Evolutionary conservation across 179 eudicot genomes (phyloP), one percentile per base, ranked within the genome.

Genomic region (Carnegiea gigantea): DNA sequence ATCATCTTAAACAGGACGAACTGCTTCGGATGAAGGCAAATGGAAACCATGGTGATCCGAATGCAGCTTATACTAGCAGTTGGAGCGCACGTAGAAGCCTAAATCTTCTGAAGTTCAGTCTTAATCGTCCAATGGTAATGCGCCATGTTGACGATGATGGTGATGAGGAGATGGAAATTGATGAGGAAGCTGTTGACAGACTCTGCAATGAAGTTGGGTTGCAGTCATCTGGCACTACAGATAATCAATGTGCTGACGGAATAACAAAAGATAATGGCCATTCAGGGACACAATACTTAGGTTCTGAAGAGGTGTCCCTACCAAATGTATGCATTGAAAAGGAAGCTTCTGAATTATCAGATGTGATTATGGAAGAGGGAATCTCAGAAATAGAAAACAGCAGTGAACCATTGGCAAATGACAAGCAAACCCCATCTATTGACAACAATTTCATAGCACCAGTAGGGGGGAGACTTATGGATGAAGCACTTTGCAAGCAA

Each of bases 31-130:
- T 97, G 97, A 97, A 93, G 88, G 87, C 90, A 77, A 82, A 90
- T 80, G 92, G 89, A 51, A 89, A 87, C 82, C 92, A 87, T 76
- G 71, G 78, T 60, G 92, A 88, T 77, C 87, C 92, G 73, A 86
- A 51, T 84, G 91, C 91, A 82, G 92, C 91, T 64, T 91, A 91
- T 85, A 89, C 97, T 59, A 91, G 85, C 59, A 95, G 95, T 81
- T 95, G 95, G 99, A 93, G 87, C 88, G 99, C 99, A 57, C 93
- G 98, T 49, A 90, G 95, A 87, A 97, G 98, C 85, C 84, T 95
- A 83, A 93, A 87, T 86, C 95, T 95, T 49, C 85, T 97, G 82
- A 97, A 93, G 82, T 91, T 90, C 75, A 97, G 98, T 86, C 93
- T 97, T 44, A 91, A 89, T 71, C 95, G 87, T 60, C 99, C 97